phyloP scores from a whole-genome alignment of 2,329 filamentous ascomycete genomes.

The Pseudopithomyces maydicus region DNA sequence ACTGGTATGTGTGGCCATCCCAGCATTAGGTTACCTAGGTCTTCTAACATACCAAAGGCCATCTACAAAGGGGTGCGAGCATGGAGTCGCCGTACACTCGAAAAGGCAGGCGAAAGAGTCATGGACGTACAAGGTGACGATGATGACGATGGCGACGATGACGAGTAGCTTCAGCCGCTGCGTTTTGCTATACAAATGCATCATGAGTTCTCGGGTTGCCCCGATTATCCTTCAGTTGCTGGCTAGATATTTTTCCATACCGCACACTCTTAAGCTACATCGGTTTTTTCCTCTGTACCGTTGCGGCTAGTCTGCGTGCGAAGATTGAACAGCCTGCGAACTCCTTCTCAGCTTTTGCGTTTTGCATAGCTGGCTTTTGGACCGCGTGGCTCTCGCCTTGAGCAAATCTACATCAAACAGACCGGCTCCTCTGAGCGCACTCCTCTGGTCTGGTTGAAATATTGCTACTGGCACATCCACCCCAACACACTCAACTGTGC shows the following conservation, averaged over 20 bases:
- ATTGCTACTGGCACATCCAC: slow-evolving; percentile 30
- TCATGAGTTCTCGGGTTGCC: neutral
- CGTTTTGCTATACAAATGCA: slow-evolving; percentile 14
- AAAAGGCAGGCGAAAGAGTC: slow-evolving; percentile 78
- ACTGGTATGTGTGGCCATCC: slow-evolving; percentile 60
- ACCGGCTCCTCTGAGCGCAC: slow-evolving; percentile 28
- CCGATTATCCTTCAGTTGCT: neutral
- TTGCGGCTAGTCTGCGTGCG: slow-evolving; percentile 94
- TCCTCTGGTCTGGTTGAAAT: slow-evolving; percentile 27
- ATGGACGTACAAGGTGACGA: slow-evolving; percentile 77
- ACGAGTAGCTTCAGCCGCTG: slow-evolving; percentile 40
- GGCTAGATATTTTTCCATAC: slow-evolving; percentile 13
- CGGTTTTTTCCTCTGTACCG: slow-evolving; percentile 70
- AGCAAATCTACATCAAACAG: slow-evolving; percentile 25
- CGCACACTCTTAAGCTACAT: slow-evolving; percentile 99
- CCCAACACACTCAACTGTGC: neutral
- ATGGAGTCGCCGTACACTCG: slow-evolving; percentile 73
- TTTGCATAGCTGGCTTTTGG: slow-evolving; percentile 39
- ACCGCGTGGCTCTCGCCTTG: slow-evolving; percentile 34
- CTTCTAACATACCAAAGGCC: slow-evolving; percentile 55
- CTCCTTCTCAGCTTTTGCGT: slow-evolving; percentile 36
- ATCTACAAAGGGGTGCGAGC: slow-evolving; percentile 82
- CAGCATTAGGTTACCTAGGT: neutral
- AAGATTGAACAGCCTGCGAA: slow-evolving; percentile 61
- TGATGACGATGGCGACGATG: slow-evolving; percentile 64